Evolutionary conservation across 345 rosid genomes (phyloP).

Genomic region (Syzygium grande): DNA sequence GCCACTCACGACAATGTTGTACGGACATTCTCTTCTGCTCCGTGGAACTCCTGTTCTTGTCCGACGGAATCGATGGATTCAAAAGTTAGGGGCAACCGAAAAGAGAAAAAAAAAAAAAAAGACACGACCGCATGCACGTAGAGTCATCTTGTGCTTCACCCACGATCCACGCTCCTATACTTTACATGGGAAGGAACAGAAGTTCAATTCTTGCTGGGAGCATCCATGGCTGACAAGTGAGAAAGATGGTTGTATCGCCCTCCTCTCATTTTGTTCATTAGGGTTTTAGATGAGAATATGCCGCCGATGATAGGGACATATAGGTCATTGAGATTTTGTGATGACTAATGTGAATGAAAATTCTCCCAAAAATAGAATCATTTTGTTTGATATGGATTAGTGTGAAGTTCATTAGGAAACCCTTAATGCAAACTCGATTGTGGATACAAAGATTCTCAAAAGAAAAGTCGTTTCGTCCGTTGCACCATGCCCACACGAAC

Average conservation of each 20-base stretch:
- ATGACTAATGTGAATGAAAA: neutral
- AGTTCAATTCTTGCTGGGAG: neutral
- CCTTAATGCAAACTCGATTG: neutral
- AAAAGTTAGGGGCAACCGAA: neutral
- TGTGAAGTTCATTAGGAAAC: neutral
- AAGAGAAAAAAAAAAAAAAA: too few relatives aligned
- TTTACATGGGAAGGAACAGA: neutral
- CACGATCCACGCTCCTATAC: neutral
- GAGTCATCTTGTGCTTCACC: neutral
- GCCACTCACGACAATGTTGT: neutral
- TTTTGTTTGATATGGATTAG: too few relatives aligned
- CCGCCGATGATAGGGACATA: neutral
- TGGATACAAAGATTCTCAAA: neutral
- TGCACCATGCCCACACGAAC: neutral
- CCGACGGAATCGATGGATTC: neutral
- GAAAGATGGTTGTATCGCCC: neutral
- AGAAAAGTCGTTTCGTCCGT: neutral
- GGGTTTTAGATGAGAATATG: neutral
- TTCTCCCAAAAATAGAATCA: neutral
- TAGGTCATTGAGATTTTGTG: neutral
- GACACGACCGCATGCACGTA: neutral
- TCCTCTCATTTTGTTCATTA: neutral
- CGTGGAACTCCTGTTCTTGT: neutral
- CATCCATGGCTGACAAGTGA: neutral
- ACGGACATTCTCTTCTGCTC: neutral